Conservation (phyloP, 352 stramenopile genomes). For the Pythium plurisporium region DNA sequence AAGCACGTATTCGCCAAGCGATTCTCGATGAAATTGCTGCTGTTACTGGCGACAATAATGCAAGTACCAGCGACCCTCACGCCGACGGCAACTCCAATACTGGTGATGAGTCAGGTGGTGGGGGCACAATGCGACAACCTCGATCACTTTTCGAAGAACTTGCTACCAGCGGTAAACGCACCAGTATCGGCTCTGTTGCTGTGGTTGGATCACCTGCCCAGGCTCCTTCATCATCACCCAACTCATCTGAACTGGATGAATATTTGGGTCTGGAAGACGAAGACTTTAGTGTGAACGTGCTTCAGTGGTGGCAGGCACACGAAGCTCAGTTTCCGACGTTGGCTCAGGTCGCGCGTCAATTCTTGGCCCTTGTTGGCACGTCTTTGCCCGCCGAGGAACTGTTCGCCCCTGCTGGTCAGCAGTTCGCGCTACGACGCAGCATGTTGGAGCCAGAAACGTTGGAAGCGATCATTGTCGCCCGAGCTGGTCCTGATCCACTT, state of each 20-base stretch:
- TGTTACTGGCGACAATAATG: background rate
- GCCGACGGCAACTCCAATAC: background rate
- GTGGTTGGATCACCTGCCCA: background rate
- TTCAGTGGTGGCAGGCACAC: constrained; percentile 16
- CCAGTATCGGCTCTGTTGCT: constrained; percentile 1
- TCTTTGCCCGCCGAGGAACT: constrained; percentile 1
- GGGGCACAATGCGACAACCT: background rate
- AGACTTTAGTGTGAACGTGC: constrained; percentile 18
- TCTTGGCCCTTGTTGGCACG: constrained; percentile 6
- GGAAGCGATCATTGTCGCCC: background rate
- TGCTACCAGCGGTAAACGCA: constrained; percentile 11
- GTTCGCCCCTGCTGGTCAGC: constrained; percentile 7
- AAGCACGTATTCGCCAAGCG: background rate
- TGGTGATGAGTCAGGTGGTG: background rate
- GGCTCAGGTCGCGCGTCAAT: constrained; percentile 7
- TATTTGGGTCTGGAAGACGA: constrained; percentile 16
- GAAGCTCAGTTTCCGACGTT: constrained; percentile 13
- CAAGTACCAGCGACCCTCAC: background rate
- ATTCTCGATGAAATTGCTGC: background rate
- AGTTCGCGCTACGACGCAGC: background rate
- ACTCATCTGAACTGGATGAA: background rate
- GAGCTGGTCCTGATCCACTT: background rate
- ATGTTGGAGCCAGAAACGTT: background rate
- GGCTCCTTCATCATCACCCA: background rate
- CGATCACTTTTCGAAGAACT: constrained; percentile 21